These are phyloP conservation scores for Penicillium paxilli DNA, from an alignment of 495 filamentous ascomycete genomes.

Conservation along the genomic window DNA sequence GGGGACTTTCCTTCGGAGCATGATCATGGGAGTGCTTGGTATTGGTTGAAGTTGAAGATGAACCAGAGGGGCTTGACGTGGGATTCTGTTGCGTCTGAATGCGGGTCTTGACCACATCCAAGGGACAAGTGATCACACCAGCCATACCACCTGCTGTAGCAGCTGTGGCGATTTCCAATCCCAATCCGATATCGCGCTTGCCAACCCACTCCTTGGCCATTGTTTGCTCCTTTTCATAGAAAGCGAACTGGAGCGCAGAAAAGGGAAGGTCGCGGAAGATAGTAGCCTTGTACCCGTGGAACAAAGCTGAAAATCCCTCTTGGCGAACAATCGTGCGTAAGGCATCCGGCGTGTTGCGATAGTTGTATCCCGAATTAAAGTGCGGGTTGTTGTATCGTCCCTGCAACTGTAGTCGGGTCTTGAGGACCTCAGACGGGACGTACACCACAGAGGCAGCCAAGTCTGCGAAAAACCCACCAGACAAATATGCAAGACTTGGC, in stretches of 20 bases:
- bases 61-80: conserved; percentile 13
- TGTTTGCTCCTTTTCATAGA: conserved; percentile 90
- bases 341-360: conserved; percentile 76
- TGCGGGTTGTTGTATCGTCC: conserved; percentile 92
- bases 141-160: conserved; percentile 92
- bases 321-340: conserved; percentile 75
- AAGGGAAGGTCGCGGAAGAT: conserved; percentile 94
- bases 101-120: conserved; percentile 96
- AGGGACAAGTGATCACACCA: conserved; percentile 88
- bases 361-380: conserved; percentile 93
- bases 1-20: conserved; percentile 36
- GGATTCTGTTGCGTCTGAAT: conserved; percentile 91
- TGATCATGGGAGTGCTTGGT: conserved; percentile 27
- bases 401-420: conserved; percentile 92
- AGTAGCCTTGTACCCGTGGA: conserved; percentile 91
- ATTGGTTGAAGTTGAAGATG: conserved; percentile 13
- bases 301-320: conserved; percentile 83
- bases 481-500: conserved; percentile 77
- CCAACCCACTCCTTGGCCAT: conserved; percentile 74
- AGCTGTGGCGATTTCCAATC: conserved; percentile 84
- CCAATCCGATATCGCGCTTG: conserved; percentile 76
- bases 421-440: conserved; percentile 94
- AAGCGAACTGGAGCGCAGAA: conserved; percentile 93
- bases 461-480: conserved; percentile 86
- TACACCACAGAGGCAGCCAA: conserved; percentile 89